These are phyloP conservation scores for Durusdinium trenchii DNA, from an alignment of 73 alveolate species.

Conservation along the genomic window DNA sequence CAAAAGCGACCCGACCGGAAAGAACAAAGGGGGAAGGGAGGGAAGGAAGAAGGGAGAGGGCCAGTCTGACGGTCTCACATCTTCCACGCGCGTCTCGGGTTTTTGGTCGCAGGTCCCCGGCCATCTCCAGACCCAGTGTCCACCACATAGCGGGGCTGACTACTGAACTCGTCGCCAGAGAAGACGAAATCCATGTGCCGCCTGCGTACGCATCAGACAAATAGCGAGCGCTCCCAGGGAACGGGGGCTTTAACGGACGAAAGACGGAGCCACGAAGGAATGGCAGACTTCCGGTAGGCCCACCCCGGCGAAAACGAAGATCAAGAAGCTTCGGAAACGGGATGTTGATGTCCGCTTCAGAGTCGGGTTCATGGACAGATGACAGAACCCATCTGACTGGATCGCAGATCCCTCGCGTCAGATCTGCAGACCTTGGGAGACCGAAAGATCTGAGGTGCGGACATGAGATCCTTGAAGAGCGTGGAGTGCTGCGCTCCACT, in stretches of 20 bases:
- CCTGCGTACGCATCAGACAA: no score
- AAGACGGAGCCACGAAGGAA: no score
- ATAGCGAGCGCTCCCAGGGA: no score
- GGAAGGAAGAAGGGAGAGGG: not conserved
- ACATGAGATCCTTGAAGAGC: slow-evolving; percentile 81
- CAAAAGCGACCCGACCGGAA: not conserved
- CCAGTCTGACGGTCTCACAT: not conserved
- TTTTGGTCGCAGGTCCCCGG: not conserved
- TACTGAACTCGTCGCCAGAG: slow-evolving; percentile 48
- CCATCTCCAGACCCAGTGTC: slow-evolving; percentile 90
- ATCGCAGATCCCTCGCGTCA: no score
- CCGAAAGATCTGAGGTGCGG: not conserved
- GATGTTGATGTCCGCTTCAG: no score
- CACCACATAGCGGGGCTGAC: slow-evolving; percentile 66
- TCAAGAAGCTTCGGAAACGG: no score
- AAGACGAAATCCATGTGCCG: slow-evolving; percentile 80
- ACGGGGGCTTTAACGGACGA: no score
- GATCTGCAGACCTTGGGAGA: no score
- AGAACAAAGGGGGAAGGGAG: not conserved
- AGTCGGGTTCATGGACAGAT: no score
- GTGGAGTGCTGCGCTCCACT: slow-evolving; percentile 93
- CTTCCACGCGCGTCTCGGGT: not conserved
- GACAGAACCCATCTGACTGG: no score
- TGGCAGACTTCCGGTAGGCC: no score
- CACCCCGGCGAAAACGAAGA: no score